phyloP scores from a whole-genome alignment of 495 filamentous ascomycete genomes.

The Trichoderma erinaceum region DNA sequence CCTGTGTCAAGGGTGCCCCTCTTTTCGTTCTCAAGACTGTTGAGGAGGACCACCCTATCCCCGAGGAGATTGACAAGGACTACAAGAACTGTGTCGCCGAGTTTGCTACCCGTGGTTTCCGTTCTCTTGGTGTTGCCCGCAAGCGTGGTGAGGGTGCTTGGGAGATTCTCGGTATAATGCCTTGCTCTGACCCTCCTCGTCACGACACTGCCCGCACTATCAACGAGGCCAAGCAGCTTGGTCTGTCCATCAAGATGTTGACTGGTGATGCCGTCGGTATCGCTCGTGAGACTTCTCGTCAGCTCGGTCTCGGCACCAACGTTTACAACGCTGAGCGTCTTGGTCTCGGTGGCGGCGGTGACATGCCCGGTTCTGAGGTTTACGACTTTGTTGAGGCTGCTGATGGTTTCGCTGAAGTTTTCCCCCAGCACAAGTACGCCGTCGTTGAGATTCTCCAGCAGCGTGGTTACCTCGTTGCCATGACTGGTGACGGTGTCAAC shows the following conservation, averaged over 20 bases:
- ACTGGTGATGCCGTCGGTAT: conserved; percentile 94
- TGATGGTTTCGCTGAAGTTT: conserved; percentile 93
- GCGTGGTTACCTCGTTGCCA: conserved; percentile 91
- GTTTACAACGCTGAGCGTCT: conserved; percentile 89
- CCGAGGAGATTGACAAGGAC: conserved; percentile 63
- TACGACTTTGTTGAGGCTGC: conserved; percentile 93
- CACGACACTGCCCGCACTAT: conserved; percentile 88
- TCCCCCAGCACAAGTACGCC: conserved; percentile 97
- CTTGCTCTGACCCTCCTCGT: conserved; percentile 85
- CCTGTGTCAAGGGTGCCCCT: conserved; percentile 88
- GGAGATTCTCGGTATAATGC: conserved; percentile 93
- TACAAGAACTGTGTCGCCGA: conserved; percentile 89
- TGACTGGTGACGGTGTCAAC: conserved; percentile 98
- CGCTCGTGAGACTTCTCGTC: conserved; percentile 82
- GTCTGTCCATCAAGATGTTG: conserved; percentile 92
- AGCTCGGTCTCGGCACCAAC: conserved; percentile 87
- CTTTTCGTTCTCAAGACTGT: conserved; percentile 78
- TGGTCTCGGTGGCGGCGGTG: conserved; percentile 74
- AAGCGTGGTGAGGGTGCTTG: conserved; percentile 69
- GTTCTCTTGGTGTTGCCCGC: conserved; percentile 85
- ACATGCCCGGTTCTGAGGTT: conserved; percentile 86
- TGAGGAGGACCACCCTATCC: conserved; percentile 69
- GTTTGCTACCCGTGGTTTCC: conserved; percentile 86
- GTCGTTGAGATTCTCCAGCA: conserved; percentile 96
- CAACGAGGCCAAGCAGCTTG: conserved; percentile 79